Percentiles rank a stretch among this genome's conserved stretches.
Evolutionary conservation across 192 early-diverging fungal species (phyloP).

Genomic region (Phlyctochytrium bullatum): DNA sequence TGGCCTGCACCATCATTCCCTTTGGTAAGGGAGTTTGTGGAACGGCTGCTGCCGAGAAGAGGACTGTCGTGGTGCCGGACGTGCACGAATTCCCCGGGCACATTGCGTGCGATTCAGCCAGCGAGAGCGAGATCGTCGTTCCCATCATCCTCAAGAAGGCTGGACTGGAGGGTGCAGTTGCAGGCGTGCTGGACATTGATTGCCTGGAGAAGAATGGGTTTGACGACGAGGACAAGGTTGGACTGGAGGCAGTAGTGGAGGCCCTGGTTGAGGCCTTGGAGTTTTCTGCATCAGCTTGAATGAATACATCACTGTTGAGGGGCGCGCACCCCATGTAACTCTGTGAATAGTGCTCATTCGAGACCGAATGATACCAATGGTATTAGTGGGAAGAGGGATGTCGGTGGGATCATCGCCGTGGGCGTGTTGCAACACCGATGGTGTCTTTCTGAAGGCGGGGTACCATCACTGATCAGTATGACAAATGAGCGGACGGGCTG

Average conservation of each 20-base stretch:
- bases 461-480: too few relatives aligned
- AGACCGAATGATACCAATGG: too few relatives aligned
- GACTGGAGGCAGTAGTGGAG: slow-evolving; percentile 39
- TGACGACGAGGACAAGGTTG: slow-evolving; percentile 33
- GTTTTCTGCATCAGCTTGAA: too few relatives aligned
- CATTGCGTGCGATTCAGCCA: slow-evolving; percentile 88
- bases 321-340: too few relatives aligned
- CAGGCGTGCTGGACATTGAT: slow-evolving; percentile 50
- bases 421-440: too few relatives aligned
- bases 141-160: slow-evolving; percentile 51
- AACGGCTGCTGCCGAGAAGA: slow-evolving; percentile 59
- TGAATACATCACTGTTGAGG: too few relatives aligned
- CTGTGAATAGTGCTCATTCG: too few relatives aligned
- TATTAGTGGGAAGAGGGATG: too few relatives aligned
- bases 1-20: slow-evolving; percentile 83
- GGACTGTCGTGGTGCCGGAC: slow-evolving; percentile 67
- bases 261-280: too few relatives aligned
- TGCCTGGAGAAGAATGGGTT: slow-evolving; percentile 36
- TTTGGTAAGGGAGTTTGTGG: slow-evolving; percentile 90
- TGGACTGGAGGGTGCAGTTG: slow-evolving; percentile 8
- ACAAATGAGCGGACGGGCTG: too few relatives aligned
- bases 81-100: slow-evolving; percentile 83
- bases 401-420: too few relatives aligned
- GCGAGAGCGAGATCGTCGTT: slow-evolving; percentile 83
- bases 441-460: too few relatives aligned